Evolutionary conservation across 192 early-diverging fungal genomes (phyloP), one percentile per base, ranked within the genome.

Genomic region (Umbelopsis isabellina): DNA sequence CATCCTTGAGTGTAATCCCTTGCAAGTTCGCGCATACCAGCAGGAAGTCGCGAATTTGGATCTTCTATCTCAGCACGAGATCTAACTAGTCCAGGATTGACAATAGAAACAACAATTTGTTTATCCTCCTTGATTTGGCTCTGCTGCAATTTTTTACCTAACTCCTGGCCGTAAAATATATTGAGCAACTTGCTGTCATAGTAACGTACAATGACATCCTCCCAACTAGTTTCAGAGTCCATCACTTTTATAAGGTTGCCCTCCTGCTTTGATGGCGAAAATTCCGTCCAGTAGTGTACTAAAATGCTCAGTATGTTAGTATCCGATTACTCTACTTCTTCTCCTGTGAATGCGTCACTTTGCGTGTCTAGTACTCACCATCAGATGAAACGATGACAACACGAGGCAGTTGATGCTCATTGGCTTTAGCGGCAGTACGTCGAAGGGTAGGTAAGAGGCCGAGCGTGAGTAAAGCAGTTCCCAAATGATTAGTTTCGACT

Each of bases 381-480:
- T 76, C 74, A 22, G 74, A 76, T 10, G 74, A 47, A 45, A 76
- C 33, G 20, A 67, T 49, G 4, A 76, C 27, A 52, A 76, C 71
- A 11, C 74, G 74, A 2, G 68, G 68, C 13, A 48, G 49, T 27
- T 15, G 46, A 13, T 30, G 49, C 8, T n/a, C 37, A 46, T n/a
- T 49, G 8, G 55, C 11, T 35, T 61, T 61, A 35, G 55, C 55
- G 16, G 69, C 69, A 1, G 74, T 76, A 44, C 49, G 61, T 41
- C 68, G 46, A 48, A 76, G 47, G 37, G 50, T 16, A 25, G 74
- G 74, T 10, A 70, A 48, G 0, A 75, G 65, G 53, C 68, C 58
- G 3, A 76, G 45, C 11, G 68, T 65, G 58, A 76, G 65, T 18
- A 76, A 44, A 13, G 46, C 33, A 7, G 68, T 65, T 53, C 53